Percentiles rank a stretch among this genome's conserved stretches.
These are phyloP conservation scores for Colletotrichum navitas DNA, from an alignment of 2,329 filamentous ascomycete genomes.

Conservation along the genomic window DNA sequence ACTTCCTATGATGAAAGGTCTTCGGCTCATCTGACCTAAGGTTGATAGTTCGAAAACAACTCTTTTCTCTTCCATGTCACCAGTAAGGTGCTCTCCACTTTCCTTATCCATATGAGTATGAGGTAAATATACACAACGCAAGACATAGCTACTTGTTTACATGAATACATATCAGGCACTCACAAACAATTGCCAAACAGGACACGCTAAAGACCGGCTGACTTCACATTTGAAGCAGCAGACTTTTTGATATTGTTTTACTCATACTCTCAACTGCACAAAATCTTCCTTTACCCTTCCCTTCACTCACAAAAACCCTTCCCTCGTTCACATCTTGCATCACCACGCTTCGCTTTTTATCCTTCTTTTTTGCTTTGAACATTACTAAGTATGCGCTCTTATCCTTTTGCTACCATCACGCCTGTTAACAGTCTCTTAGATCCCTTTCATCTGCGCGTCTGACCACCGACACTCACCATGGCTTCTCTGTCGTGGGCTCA, in stretches of 20 bases:
- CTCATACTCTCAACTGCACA: background rate
- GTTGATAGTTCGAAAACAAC: background rate
- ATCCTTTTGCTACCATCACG: background rate
- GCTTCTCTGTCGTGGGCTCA: slow-evolving; percentile 23
- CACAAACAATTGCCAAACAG: background rate
- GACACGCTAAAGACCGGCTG: background rate
- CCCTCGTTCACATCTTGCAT: background rate
- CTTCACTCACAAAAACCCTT: background rate
- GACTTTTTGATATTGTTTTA: background rate
- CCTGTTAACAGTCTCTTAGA: background rate
- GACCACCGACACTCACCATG: slow-evolving; percentile 1
- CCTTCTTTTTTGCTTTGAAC: background rate
- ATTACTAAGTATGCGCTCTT: background rate
- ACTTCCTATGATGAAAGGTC: background rate
- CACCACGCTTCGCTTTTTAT: too few relatives aligned
- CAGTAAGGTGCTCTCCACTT: background rate
- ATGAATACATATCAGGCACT: background rate
- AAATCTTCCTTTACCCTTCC: background rate
- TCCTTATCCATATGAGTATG: background rate
- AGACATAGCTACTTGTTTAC: background rate
- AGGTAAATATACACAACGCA: background rate
- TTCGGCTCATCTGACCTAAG: background rate
- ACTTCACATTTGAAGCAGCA: background rate
- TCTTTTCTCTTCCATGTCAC: background rate
- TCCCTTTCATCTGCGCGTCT: background rate